These are phyloP conservation scores for Acrasis kona DNA, from an alignment of 78 protist species.

Conservation along the genomic window DNA sequence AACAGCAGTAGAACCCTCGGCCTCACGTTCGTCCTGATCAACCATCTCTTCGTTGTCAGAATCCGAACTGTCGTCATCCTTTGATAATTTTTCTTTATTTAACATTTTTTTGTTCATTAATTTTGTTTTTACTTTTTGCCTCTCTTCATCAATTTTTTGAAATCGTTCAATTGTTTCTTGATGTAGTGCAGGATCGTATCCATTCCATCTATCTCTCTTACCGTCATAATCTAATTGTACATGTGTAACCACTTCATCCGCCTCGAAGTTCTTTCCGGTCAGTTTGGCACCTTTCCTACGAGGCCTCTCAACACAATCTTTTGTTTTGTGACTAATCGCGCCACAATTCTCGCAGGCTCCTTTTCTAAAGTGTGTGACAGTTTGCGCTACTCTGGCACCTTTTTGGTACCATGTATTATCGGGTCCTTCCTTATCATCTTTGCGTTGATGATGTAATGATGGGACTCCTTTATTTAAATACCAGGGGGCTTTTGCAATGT, in stretches of 20 bases:
- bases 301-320: slow-evolving; percentile 78
- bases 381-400: slow-evolving; percentile 33
- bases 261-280: slow-evolving; percentile 43
- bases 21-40: slow-evolving; percentile 15
- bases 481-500: slow-evolving; percentile 80
- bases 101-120: neutral
- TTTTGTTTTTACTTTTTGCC: neutral
- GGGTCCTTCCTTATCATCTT: neutral
- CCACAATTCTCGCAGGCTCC: slow-evolving; percentile 99
- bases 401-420: slow-evolving; percentile 12
- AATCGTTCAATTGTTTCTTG: slow-evolving; percentile 14
- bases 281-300: slow-evolving; percentile 74
- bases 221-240: slow-evolving; percentile 50
- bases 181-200: slow-evolving; percentile 47
- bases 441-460: slow-evolving; percentile 72
- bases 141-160: neutral
- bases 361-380: slow-evolving; percentile 68
- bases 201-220: slow-evolving; percentile 84
- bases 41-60: slow-evolving; percentile 1
- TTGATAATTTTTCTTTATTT: neutral
- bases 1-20: too few relatives aligned
- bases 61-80: neutral
- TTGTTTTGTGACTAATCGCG: slow-evolving; percentile 82
- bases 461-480: slow-evolving; percentile 36
- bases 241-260: slow-evolving; percentile 62